Percentiles rank a stretch among this genome's conserved stretches.
Conservation (phyloP, 164 flowering plant species). For the grape (Vitis vinifera) region ASM3070453v1 NC_081811.1:2577001-2577500, state of each 20-base stretch:
- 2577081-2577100: too few species aligned
- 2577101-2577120: too few species aligned
- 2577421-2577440: not conserved
- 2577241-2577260: not conserved
- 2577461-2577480: not conserved
- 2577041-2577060: too few species aligned
- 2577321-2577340: constrained; percentile 6
- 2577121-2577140: too few species aligned
- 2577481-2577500: too few species aligned
- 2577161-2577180: too few species aligned
- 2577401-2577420: not conserved
- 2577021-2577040: too few species aligned
- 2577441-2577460: too few species aligned
- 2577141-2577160: too few species aligned
- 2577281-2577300: constrained; percentile 3
- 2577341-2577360: constrained; percentile 13
- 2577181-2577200: not conserved
- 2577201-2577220: not conserved
- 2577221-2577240: not conserved
- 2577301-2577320: constrained; percentile 8
- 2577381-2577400: not conserved
- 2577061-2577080: too few species aligned
- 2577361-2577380: not conserved
- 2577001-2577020: too few species aligned
- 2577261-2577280: not conserved